Evolutionary conservation across 352 stramenopile genomes (phyloP).

Genomic region (Phytopythium delawarense): DNA sequence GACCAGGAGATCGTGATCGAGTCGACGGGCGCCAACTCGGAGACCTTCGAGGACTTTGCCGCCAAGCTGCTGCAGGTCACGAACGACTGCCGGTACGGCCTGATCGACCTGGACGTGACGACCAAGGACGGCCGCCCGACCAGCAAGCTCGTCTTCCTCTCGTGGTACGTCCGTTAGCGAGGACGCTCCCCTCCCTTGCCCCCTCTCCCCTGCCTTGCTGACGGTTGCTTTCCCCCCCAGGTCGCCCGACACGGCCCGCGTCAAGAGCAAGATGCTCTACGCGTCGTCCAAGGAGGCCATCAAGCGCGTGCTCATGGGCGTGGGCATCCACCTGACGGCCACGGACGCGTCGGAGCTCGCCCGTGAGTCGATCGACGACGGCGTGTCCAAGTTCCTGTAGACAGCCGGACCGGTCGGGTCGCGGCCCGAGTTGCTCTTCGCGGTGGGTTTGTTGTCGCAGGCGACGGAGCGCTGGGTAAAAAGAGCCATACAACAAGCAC

Average conservation of each 20-base stretch:
- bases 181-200: too few species aligned
- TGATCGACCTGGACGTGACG: constrained; percentile 88
- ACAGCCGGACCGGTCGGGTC: constrained; percentile 11
- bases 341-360: constrained; percentile 89
- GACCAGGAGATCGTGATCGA: constrained; percentile 94
- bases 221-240: neutral
- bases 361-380: constrained; percentile 73
- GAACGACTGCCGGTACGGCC: constrained; percentile 83
- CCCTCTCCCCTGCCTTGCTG: too few species aligned
- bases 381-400: constrained; percentile 88
- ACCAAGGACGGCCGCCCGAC: constrained; percentile 87
- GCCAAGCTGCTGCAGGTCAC: constrained; percentile 67
- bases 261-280: constrained; percentile 97
- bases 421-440: neutral
- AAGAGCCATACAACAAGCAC: constrained; percentile 3
- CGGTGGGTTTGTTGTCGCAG: constrained; percentile 4
- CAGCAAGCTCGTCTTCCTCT: constrained; percentile 91
- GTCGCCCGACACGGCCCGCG: constrained; percentile 89
- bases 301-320: constrained; percentile 92
- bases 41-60: constrained; percentile 89
- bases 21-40: constrained; percentile 58
- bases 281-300: constrained; percentile 93
- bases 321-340: constrained; percentile 94
- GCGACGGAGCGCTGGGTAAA: neutral
- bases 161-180: constrained; percentile 36